These are phyloP conservation scores for Geum urbanum DNA, from an alignment of 306 rosid genomes.

Conservation along the genomic window DNA sequence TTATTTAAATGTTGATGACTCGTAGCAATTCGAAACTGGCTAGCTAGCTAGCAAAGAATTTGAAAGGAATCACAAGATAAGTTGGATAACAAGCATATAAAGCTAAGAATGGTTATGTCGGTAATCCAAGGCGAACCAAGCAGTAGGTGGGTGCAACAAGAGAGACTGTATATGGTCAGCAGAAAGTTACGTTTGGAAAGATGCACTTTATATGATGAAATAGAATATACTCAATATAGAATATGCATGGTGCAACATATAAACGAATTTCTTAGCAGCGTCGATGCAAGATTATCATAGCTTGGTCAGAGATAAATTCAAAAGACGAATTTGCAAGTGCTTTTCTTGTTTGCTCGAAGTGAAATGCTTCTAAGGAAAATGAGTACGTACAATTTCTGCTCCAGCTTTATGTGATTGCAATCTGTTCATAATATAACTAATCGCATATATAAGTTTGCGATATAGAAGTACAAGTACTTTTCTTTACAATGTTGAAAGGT, in stretches of 20 bases:
- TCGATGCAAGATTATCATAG: not conserved
- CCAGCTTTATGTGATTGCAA: too few species aligned
- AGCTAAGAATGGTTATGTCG: constrained; percentile 1
- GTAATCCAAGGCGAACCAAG: not conserved
- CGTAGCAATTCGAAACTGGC: not conserved
- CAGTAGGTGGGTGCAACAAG: constrained; percentile 1
- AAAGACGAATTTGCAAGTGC: not conserved
- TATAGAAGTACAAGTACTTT: too few species aligned
- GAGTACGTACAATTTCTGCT: too few species aligned
- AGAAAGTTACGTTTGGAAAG: not conserved
- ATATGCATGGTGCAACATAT: too few species aligned
- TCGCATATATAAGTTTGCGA: too few species aligned
- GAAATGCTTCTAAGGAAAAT: not conserved
- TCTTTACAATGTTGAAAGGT: too few species aligned
- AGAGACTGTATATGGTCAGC: not conserved
- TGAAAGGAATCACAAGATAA: not conserved
- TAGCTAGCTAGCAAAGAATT: too few species aligned
- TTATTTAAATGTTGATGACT: not conserved
- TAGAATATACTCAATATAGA: not conserved
- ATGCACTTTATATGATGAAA: not conserved
- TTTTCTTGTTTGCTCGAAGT: not conserved
- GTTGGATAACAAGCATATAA: not conserved
- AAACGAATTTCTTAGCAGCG: not conserved
- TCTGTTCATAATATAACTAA: too few species aligned
- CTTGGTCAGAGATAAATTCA: not conserved